Base-by-base conservation (phyloP, 108 stramenopile genomes). In the Pseudonitzschia multistriata region DNA sequence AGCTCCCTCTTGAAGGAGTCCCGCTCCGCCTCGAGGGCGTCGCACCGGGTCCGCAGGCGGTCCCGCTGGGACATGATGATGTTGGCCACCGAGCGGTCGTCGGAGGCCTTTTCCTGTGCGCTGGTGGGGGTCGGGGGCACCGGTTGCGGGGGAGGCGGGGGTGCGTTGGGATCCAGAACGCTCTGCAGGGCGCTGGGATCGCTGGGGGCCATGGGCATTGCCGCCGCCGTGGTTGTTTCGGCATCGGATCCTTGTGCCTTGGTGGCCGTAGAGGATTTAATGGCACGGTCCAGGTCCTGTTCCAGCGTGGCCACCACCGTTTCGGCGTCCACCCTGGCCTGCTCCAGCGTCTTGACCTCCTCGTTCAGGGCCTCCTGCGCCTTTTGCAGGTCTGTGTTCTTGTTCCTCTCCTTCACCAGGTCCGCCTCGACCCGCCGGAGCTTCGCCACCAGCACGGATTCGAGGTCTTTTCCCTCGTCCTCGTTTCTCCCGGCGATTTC, bases 1-100 rank as follows among this genome's bases (percentile, higher is more conserved):
- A 96, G 70, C 70, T 96, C 95, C 21, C 81, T 71, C 78, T 93
- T 96, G 71, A 96, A 93, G 35, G 90, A 88, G 42, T 96, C 95
- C 6, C 95, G 72, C 67, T 90, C 91, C 21, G 88, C 87, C 74
- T 96, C 92, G 27, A 96, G 71, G 28, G 84, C 80, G 40, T 91
- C 92, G 50, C 88, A 89, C 19, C 89, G 68, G 37, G 82, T 84
- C 13, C 88, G 77, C 2, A 95, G 76, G 13, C 94, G 77, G 74
- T 95, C 94, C 11, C 91, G 81, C 67, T 93, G 91, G 5, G 91
- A 88, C 91, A 95, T 95, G 36, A 95, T 83, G 52, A 95, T 95
- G 34, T 88, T 94, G 17, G 90, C 93, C 25, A 94, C 93, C 14
- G 93, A 94, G 66, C 91, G 93, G 70, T 94, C 90, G 67, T 94